phyloP scores from a whole-genome alignment of 1,139 yeast species.

The Diutina mesorugosa region DNA sequence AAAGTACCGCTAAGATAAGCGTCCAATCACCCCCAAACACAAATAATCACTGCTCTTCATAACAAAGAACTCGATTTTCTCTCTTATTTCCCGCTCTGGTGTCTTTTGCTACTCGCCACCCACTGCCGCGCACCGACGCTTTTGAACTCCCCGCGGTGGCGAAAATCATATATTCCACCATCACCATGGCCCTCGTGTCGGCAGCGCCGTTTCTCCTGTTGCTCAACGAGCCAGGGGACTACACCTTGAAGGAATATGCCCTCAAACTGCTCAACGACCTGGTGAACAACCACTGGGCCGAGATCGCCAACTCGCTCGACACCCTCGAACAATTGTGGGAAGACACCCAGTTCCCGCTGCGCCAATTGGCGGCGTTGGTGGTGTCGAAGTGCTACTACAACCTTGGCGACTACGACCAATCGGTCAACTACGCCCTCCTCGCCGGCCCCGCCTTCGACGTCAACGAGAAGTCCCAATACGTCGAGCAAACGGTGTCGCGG shows the following conservation, averaged over 20 bases:
- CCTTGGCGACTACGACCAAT: conserved; percentile 85
- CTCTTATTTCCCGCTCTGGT: no score
- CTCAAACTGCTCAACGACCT: conserved; percentile 66
- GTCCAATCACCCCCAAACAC: no score
- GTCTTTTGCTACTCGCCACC: not conserved
- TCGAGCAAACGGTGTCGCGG: conserved; percentile 86
- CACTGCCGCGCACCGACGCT: not conserved
- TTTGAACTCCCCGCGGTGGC: not conserved
- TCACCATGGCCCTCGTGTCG: conserved; percentile 46
- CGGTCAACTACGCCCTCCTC: conserved; percentile 77
- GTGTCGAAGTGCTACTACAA: conserved; percentile 93
- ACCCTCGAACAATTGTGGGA: conserved; percentile 88
- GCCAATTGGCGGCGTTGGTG: conserved; percentile 79
- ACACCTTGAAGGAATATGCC: conserved; percentile 71
- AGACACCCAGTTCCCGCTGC: conserved; percentile 62
- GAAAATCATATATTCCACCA: not conserved
- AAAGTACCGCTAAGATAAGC: no score
- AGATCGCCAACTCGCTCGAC: conserved; percentile 79
- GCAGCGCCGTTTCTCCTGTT: conserved; percentile 90
- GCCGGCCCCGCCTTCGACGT: conserved; percentile 77
- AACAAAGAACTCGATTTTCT: no score
- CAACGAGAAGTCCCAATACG: conserved; percentile 67
- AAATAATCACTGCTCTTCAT: no score
- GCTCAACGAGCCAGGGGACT: conserved; percentile 62
- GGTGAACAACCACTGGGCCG: conserved; percentile 95